These are phyloP conservation scores for Rhizopogon rudus DNA, from an alignment of 768 basidiomycete species.

Conservation along the genomic window DNA sequence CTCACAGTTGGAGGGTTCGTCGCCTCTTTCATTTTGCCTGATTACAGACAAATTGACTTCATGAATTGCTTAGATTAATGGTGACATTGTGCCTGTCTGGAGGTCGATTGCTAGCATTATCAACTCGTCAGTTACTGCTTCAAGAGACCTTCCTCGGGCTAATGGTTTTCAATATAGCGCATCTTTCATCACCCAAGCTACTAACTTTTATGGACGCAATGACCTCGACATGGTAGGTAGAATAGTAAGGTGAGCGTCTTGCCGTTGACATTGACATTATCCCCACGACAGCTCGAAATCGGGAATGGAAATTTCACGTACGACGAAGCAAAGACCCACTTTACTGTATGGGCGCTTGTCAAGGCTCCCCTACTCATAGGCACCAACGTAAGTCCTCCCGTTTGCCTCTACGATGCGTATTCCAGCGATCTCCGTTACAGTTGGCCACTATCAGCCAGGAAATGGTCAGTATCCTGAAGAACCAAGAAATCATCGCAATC, in stretches of 20 bases:
- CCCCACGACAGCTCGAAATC: constrained; percentile 43
- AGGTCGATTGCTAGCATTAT: constrained; percentile 47
- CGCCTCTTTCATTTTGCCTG: background rate
- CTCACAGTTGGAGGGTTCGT: constrained; percentile 41
- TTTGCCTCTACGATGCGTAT: constrained; percentile 7
- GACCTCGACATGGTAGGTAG: constrained; percentile 58
- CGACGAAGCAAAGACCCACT: constrained; percentile 64
- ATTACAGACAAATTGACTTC: background rate
- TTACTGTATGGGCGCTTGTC: constrained; percentile 67
- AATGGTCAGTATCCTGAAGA: constrained; percentile 50
- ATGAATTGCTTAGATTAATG: constrained; percentile 8
- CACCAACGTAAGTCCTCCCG: constrained; percentile 39
- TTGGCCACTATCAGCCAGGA: constrained; percentile 48
- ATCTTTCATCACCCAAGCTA: constrained; percentile 57
- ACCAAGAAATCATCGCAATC: constrained; percentile 60
- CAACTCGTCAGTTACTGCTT: constrained; percentile 35
- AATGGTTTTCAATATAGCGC: constrained; percentile 33
- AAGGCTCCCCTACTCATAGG: constrained; percentile 64
- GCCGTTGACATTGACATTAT: background rate
- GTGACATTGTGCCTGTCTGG: constrained; percentile 39
- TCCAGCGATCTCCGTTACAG: background rate
- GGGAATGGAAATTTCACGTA: constrained; percentile 58
- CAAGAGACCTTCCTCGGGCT: background rate
- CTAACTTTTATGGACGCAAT: constrained; percentile 60
- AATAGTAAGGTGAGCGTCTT: background rate